Conservation (phyloP, 768 basidiomycete genomes). For the Clitopilus hobsonii region DNA sequence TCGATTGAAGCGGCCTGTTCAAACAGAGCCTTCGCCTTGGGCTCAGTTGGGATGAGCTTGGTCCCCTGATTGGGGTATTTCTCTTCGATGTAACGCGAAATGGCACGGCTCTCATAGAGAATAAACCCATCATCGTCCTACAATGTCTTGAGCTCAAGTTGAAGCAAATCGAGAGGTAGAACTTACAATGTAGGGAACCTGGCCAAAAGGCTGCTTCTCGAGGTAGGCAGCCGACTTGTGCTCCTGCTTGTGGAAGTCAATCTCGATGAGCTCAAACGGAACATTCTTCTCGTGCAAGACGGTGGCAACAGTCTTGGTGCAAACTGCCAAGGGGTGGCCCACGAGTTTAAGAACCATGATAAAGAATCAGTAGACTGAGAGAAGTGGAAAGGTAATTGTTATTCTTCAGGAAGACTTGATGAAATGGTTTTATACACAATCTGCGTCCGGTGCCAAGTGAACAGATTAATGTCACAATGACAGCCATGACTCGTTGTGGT, state of each 20-base stretch:
- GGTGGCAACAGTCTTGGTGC: conserved; percentile 46
- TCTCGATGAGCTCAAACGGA: conserved; percentile 42
- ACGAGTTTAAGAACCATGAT: conserved; percentile 41
- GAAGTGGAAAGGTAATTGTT: no score
- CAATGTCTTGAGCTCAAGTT: no score
- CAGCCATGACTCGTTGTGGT: no score
- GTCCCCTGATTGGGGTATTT: conserved; percentile 53
- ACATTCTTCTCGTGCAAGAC: conserved; percentile 53
- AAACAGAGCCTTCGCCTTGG: conserved; percentile 36
- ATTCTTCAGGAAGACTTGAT: no score
- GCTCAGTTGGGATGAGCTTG: conserved; percentile 40
- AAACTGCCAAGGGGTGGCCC: conserved; percentile 33
- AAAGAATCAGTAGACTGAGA: no score
- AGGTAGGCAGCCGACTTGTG: conserved; percentile 43
- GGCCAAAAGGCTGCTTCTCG: conserved; percentile 58
- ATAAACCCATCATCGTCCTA: conserved; percentile 61
- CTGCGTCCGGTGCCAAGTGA: no score
- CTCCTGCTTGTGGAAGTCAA: conserved; percentile 40
- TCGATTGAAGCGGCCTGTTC: conserved; percentile 54
- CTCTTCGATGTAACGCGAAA: conserved; percentile 50
- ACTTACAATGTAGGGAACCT: conserved; percentile 52
- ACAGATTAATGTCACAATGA: no score
- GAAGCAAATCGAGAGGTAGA: no score
- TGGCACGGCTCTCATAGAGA: conserved; percentile 63
- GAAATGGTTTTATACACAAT: no score